phyloP scores from a whole-genome alignment of 2,329 filamentous ascomycete genomes.

The Lachnellula subtilissima region DNA sequence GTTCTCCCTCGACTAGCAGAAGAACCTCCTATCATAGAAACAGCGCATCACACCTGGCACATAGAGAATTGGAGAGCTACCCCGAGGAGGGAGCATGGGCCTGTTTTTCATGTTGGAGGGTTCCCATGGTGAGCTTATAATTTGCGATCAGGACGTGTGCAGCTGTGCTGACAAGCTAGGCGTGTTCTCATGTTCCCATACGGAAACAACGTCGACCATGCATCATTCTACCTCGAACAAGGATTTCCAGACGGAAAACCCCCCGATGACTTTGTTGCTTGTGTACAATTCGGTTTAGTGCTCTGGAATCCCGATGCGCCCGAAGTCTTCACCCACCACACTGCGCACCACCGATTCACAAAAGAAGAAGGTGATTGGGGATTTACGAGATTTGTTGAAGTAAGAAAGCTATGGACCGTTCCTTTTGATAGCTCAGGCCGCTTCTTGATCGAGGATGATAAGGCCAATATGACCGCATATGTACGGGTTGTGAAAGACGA shows the following conservation, averaged over 20 bases:
- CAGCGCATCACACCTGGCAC: slow-evolving; percentile 72
- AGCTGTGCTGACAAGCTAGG: slow-evolving; percentile 45
- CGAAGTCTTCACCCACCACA: slow-evolving; percentile 73
- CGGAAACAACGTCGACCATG: slow-evolving; percentile 90
- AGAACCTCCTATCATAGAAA: slow-evolving; percentile 79
- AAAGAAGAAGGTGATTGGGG: slow-evolving; percentile 97
- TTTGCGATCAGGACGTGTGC: neutral
- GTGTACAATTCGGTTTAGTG: slow-evolving; percentile 90
- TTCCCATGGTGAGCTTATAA: slow-evolving; percentile 67
- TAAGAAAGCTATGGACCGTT: slow-evolving; percentile 76
- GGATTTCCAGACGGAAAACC: slow-evolving; percentile 72
- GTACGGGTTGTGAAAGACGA: slow-evolving; percentile 80
- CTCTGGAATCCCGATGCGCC: slow-evolving; percentile 93
- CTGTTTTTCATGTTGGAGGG: slow-evolving; percentile 78
- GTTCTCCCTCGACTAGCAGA: slow-evolving; percentile 67
- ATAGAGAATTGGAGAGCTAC: slow-evolving; percentile 77
- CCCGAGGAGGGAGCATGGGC: slow-evolving; percentile 78
- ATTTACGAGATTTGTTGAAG: slow-evolving; percentile 92
- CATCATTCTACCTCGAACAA: slow-evolving; percentile 94
- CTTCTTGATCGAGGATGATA: slow-evolving; percentile 72
- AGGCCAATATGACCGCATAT: slow-evolving; percentile 76
- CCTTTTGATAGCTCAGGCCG: slow-evolving; percentile 66
- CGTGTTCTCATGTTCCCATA: slow-evolving; percentile 92
- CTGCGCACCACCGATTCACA: slow-evolving; percentile 92
- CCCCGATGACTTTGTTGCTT: slow-evolving; percentile 93